Percentiles rank a stretch among this genome's conserved stretches.
These are phyloP conservation scores for Pythium biforme DNA, from an alignment of 352 stramenopile genomes.

Conservation along the genomic window DNA sequence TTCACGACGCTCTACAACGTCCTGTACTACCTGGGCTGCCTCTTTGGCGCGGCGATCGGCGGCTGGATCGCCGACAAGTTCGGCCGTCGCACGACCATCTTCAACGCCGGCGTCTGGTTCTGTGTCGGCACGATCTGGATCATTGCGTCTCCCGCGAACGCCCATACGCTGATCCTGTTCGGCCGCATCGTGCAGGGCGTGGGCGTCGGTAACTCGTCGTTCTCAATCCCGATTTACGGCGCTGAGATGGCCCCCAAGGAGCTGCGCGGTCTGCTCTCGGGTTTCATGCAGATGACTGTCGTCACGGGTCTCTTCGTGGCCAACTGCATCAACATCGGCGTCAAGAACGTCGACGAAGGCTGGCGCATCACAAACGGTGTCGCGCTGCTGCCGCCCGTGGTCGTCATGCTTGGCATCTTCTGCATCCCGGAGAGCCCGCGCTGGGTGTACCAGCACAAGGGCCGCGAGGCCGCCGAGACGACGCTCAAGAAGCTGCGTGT, in stretches of 20 bases:
- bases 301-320: constrained; percentile 38
- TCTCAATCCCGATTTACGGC: constrained; percentile 50
- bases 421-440: constrained; percentile 34
- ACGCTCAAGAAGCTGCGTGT: constrained; percentile 26
- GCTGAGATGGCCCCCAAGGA: constrained; percentile 65
- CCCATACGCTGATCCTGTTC: constrained; percentile 29
- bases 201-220: constrained; percentile 43
- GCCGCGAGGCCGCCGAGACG: constrained; percentile 19
- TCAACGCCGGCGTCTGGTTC: constrained; percentile 19
- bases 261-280: constrained; percentile 53
- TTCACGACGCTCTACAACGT: constrained; percentile 28
- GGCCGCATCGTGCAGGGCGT: constrained; percentile 24
- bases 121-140: constrained; percentile 29
- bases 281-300: constrained; percentile 37
- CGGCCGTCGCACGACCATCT: constrained; percentile 18
- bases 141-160: constrained; percentile 12
- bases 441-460: constrained; percentile 22
- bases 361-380: constrained; percentile 30
- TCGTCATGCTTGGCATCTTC: constrained; percentile 34
- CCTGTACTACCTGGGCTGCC: constrained; percentile 26
- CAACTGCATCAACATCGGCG: constrained; percentile 30
- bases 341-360: constrained; percentile 23
- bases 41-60: constrained; percentile 23
- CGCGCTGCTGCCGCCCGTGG: constrained; percentile 23
- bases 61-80: constrained; percentile 24